Conservation (phyloP, 345 rosid species). For the Gossypium bickii region DNA sequence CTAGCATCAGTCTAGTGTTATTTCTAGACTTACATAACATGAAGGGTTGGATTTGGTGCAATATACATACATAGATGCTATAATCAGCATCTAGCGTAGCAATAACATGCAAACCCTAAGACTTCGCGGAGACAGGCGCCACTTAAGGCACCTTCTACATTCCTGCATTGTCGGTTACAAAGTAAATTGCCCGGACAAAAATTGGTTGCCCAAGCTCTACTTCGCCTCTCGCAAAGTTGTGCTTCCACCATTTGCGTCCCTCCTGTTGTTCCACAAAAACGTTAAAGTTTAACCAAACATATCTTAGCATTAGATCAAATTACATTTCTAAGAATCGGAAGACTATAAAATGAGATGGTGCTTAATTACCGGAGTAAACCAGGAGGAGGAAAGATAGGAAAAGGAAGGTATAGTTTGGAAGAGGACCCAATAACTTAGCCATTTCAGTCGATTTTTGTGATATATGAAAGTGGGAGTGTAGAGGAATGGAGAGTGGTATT, state of each 20-base stretch:
- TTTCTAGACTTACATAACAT: no score
- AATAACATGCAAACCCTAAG: neutral
- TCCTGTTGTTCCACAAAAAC: neutral
- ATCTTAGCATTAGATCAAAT: no score
- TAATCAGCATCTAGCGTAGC: neutral
- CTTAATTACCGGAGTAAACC: neutral
- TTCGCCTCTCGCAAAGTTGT: neutral
- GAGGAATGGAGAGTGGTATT: neutral
- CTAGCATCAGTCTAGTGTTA: no score
- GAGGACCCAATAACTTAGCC: neutral
- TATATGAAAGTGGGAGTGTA: neutral
- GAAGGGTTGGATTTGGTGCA: no score
- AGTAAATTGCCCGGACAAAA: neutral
- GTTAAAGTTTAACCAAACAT: neutral
- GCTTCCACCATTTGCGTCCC: neutral
- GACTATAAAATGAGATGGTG: neutral
- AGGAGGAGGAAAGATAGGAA: slow-evolving; percentile 7
- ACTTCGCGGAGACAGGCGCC: neutral
- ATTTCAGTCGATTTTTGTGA: neutral
- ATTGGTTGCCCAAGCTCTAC: neutral
- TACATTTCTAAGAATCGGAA: neutral
- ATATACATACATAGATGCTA: no score
- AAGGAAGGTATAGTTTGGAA: neutral
- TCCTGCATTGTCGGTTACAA: neutral
- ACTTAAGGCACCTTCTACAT: neutral